These are phyloP conservation scores for Butyriboletus loyo DNA, from an alignment of 768 basidiomycete genomes.

Conservation along the genomic window DNA sequence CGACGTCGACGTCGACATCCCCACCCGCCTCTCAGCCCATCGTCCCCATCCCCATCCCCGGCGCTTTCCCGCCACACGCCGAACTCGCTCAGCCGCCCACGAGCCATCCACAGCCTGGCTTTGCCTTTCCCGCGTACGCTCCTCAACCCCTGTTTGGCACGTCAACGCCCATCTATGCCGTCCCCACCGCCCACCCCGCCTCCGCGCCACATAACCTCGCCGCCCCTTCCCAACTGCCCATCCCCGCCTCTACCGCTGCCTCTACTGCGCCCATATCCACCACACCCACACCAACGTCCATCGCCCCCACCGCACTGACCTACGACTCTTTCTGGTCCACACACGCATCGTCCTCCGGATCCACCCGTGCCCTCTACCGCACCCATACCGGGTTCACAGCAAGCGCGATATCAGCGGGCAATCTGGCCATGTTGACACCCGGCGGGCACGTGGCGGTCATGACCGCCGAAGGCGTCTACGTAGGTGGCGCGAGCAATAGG, in stretches of 20 bases:
- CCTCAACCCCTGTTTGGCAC: neutral
- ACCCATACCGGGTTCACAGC: slow-evolving; percentile 29
- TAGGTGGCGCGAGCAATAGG: slow-evolving; percentile 22
- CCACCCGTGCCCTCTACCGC: slow-evolving; percentile 29
- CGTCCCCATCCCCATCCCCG: neutral
- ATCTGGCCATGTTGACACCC: slow-evolving; percentile 32
- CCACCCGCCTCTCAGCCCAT: neutral
- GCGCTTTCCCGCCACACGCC: neutral
- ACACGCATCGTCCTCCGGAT: slow-evolving; percentile 35
- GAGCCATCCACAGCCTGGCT: slow-evolving; percentile 13
- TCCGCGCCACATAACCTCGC: neutral
- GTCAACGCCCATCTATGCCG: neutral
- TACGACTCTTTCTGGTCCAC: slow-evolving; percentile 67
- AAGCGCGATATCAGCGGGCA: slow-evolving; percentile 24
- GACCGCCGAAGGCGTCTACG: slow-evolving; percentile 33
- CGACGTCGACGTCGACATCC: no score
- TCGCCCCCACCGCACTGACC: slow-evolving; percentile 38
- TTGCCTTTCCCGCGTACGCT: neutral
- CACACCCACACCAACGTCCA: slow-evolving; percentile 1
- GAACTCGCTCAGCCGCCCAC: neutral
- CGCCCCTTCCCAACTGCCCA: neutral
- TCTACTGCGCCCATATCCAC: slow-evolving; percentile 1
- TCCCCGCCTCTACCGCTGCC: neutral
- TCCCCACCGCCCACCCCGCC: neutral
- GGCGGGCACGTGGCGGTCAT: slow-evolving; percentile 31